Evolutionary conservation across 148 eudicot genomes (phyloP), one percentile per base, ranked within the genome.

Genomic region (Tetragonia tetragonoides): DNA sequence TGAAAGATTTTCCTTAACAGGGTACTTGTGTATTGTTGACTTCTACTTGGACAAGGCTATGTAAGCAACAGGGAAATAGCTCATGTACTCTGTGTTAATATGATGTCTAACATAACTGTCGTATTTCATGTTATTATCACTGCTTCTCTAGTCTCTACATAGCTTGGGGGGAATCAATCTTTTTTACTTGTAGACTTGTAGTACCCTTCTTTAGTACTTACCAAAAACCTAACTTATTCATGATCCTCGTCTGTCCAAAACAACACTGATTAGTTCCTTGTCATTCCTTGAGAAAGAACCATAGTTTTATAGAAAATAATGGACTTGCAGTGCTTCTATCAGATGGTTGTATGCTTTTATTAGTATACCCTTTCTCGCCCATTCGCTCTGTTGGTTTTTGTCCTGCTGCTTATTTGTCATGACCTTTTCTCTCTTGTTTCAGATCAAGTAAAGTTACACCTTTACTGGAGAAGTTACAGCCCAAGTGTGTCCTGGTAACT

Each of bases 401-500:
- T 20, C 54, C 17, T 42, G 5, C 63, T 75, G 67, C 9, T 23
- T 18, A 9, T 46, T 74, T 24, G 17, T 68, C n/a, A 16, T 73
- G 70, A 64, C 71, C 39, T 54, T 14, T 79, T 51, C 42, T 79
- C 60, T 85, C 10, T 61, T 74, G 74, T 84, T 81, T 67, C 82
- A 95, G 94, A 79, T 77, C 69, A 75, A 84, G 81, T 68, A 87
- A 86, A 79, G 83, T 85, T 79, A 77, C 72, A 76, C 90, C 89
- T 69, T 82, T 93, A 76, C 66, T 95, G 81, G 81, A 87, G 72
- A 84, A 82, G 54, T 75, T 95, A 83, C 90, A 80, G 49, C 91
- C 97, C 34, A 91, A 87, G 74, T 44, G 73, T 72, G 88, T 89
- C 15, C 64, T 95, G 93, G 98, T 94, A 87, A 81, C 37, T 64